Evolutionary conservation across 352 stramenopile species (phyloP).

Genomic region (Pythium sp.): DNA sequence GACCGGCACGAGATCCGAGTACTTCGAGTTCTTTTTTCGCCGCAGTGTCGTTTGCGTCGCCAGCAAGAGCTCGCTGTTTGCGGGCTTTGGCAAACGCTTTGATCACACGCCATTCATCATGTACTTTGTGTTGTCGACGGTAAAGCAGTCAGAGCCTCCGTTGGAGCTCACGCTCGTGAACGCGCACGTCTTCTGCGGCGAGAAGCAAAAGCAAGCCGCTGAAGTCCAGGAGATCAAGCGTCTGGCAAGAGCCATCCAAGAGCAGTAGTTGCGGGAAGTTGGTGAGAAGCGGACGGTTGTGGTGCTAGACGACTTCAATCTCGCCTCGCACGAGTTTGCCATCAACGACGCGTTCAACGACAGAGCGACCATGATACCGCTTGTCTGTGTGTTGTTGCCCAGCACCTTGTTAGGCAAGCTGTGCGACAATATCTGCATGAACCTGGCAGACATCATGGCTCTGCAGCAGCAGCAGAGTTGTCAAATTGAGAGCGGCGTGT

Average conservation of each 20-base stretch:
- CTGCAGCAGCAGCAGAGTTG: slow-evolving; percentile 3
- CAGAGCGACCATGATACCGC: slow-evolving; percentile 18
- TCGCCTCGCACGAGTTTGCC: slow-evolving; percentile 46
- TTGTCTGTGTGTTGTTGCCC: slow-evolving; percentile 47
- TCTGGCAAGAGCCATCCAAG: slow-evolving; percentile 22
- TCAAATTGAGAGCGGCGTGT: slow-evolving; percentile 41
- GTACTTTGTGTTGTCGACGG: slow-evolving; percentile 24
- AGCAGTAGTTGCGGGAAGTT: slow-evolving; percentile 9
- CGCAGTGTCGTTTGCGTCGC: slow-evolving; percentile 27
- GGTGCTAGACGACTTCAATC: slow-evolving; percentile 67
- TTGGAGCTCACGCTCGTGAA: slow-evolving; percentile 49
- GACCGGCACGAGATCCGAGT: slow-evolving; percentile 26
- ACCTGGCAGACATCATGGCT: slow-evolving; percentile 18
- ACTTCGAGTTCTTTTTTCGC: slow-evolving; percentile 59
- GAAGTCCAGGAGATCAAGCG: slow-evolving; percentile 40
- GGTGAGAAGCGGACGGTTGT: slow-evolving; percentile 27
- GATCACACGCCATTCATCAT: slow-evolving; percentile 43
- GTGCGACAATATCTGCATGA: slow-evolving; percentile 71
- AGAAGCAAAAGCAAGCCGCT: slow-evolving; percentile 22
- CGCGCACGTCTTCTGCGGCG: slow-evolving; percentile 46
- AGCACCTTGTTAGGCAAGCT: slow-evolving; percentile 59
- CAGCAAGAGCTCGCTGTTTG: slow-evolving; percentile 24
- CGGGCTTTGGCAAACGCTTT: slow-evolving; percentile 20
- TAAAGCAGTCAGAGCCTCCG: slow-evolving; percentile 14
- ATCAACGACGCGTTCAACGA: slow-evolving; percentile 12